Evolutionary conservation across 2,329 filamentous ascomycete genomes (phyloP).

Genomic region (Cadophora gregata): DNA sequence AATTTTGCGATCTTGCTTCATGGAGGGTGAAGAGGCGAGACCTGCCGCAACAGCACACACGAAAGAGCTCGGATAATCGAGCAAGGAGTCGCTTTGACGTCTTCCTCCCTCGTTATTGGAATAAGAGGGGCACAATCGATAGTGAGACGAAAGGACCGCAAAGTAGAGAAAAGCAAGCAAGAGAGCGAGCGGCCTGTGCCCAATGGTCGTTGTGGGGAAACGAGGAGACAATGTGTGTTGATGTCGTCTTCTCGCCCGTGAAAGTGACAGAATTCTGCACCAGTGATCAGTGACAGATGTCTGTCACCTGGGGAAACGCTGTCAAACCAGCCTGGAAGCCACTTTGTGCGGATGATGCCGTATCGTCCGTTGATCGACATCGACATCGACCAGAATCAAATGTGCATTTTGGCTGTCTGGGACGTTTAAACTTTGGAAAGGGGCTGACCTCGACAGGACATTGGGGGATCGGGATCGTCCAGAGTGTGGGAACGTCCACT

Average conservation of each 20-base stretch:
- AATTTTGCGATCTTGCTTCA: conserved; percentile 5
- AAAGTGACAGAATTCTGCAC: neutral
- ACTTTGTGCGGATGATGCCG: neutral
- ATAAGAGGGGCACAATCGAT: conserved; percentile 20
- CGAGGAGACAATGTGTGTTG: neutral
- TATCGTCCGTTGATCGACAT: neutral
- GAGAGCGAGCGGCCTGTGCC: neutral
- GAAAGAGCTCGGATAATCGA: conserved; percentile 8
- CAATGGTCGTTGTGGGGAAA: neutral
- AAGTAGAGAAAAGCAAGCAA: neutral
- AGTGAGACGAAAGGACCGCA: conserved; percentile 2
- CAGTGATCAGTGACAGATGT: conserved; percentile 5
- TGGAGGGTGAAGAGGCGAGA: neutral
- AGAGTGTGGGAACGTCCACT: neutral
- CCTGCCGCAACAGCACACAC: neutral
- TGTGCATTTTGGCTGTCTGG: neutral
- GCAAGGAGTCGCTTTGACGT: conserved; percentile 4
- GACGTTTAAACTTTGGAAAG: neutral
- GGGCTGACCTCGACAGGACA: neutral
- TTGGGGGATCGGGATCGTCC: neutral
- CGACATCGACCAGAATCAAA: neutral
- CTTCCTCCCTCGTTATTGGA: conserved; percentile 4
- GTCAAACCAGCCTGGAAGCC: neutral
- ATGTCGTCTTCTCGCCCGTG: neutral
- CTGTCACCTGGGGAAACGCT: neutral